Conservation (phyloP, 2,329 filamentous ascomycete genomes). For the Ilyonectria robusta region DNA sequence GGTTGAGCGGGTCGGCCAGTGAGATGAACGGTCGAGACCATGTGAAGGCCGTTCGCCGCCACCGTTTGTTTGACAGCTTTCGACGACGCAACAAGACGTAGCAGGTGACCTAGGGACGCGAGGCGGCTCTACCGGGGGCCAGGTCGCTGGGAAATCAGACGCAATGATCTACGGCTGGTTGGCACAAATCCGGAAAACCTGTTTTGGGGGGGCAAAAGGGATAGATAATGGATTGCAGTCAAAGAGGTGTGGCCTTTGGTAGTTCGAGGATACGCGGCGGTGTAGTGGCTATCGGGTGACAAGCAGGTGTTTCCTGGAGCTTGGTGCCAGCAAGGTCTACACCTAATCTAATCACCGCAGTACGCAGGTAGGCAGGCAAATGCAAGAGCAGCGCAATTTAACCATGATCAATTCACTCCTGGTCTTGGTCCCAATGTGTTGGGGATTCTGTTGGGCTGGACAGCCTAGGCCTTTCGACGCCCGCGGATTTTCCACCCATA, state of each 20-base stretch:
- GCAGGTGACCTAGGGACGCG: slow-evolving; percentile 1
- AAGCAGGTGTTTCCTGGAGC: background rate
- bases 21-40: slow-evolving; percentile 47
- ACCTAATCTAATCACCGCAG: background rate
- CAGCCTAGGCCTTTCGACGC: slow-evolving; percentile 5
- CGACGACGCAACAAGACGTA: background rate
- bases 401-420: background rate
- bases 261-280: slow-evolving; percentile 4
- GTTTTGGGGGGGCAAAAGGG: background rate
- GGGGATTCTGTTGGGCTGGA: slow-evolving; percentile 35
- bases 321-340: background rate
- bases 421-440: slow-evolving; percentile 27
- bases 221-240: background rate
- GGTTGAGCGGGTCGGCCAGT: slow-evolving; percentile 47
- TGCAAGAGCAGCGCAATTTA: background rate
- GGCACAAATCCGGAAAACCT: background rate
- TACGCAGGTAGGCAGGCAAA: background rate
- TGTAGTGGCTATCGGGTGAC: background rate
- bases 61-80: slow-evolving; percentile 14
- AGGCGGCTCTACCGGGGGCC: background rate
- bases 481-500: slow-evolving; percentile 8
- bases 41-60: slow-evolving; percentile 44
- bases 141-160: background rate
- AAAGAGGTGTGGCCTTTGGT: slow-evolving; percentile 1
- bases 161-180: background rate